Percentiles rank a stretch among this genome's conserved stretches.
phyloP scores from a whole-genome alignment of 371 early-diverging fungal genomes.

The Fennellomyces sp. region DNA sequence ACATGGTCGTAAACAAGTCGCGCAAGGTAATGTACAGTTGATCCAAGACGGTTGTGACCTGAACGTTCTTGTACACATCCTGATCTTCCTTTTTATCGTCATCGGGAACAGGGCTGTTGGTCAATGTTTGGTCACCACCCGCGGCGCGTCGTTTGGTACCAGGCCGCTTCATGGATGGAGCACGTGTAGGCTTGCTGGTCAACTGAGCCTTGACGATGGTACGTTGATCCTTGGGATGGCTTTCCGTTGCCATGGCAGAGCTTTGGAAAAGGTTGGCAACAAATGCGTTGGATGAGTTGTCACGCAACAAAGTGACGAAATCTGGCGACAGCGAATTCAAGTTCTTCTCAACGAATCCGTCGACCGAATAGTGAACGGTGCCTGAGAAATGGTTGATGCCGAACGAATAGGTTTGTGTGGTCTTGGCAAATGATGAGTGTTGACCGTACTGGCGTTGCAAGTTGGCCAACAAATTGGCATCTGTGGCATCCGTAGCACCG shows the following conservation, averaged over 20 bases:
- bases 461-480: slow-evolving; percentile 53
- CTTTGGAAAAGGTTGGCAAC: slow-evolving; percentile 82
- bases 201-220: slow-evolving; percentile 48
- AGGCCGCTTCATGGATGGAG: slow-evolving; percentile 68
- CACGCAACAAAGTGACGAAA: slow-evolving; percentile 82
- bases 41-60: slow-evolving; percentile 67
- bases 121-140: neutral
- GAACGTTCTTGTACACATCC: slow-evolving; percentile 50
- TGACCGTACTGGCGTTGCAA: slow-evolving; percentile 36
- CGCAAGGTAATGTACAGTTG: slow-evolving; percentile 70
- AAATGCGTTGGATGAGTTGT: slow-evolving; percentile 74
- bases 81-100: slow-evolving; percentile 41
- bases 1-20: slow-evolving; percentile 70
- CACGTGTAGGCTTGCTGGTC: slow-evolving; percentile 71
- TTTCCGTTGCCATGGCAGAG: slow-evolving; percentile 78
- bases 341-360: slow-evolving; percentile 74
- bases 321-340: slow-evolving; percentile 78
- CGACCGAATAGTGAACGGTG: slow-evolving; percentile 70
- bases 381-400: slow-evolving; percentile 80
- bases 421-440: slow-evolving; percentile 37
- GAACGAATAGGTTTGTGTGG: slow-evolving; percentile 53
- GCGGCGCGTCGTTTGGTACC: slow-evolving; percentile 28
- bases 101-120: slow-evolving; percentile 13
- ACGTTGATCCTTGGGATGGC: slow-evolving; percentile 77
- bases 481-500: slow-evolving; percentile 51